A percentile compares a stretch with the other conserved stretches of the same genome.
Conservation (phyloP, 179 eudicot genomes). For the Beta corolliflora region DNA sequence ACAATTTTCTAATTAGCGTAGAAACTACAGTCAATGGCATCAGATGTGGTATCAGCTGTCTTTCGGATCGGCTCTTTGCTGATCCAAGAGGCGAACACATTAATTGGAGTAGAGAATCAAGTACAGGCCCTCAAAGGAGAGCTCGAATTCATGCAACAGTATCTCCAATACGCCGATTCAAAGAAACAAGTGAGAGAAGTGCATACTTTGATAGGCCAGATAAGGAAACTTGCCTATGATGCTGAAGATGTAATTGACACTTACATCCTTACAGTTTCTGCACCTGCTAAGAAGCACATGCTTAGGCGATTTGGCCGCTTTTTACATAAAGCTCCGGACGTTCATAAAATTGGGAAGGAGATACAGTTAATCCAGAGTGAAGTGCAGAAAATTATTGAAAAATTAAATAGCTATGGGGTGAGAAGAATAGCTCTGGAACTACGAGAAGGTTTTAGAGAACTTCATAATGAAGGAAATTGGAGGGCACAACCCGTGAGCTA, state of each 20-base stretch:
- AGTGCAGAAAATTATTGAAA: not conserved
- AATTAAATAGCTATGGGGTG: constrained; percentile 5
- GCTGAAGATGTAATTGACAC: constrained; percentile 34
- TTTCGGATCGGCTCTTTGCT: constrained; percentile 27
- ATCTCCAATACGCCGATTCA: constrained; percentile 31
- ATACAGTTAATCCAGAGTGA: constrained; percentile 18
- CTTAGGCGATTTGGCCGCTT: not conserved
- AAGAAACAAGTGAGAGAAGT: too few species aligned
- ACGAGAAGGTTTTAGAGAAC: not conserved
- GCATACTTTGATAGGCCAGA: constrained; percentile 13
- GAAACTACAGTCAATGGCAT: not conserved
- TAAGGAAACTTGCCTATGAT: constrained; percentile 30
- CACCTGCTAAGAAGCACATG: not conserved
- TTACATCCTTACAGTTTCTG: constrained; percentile 17
- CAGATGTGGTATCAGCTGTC: constrained; percentile 9
- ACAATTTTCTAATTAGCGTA: too few species aligned
- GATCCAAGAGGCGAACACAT: constrained; percentile 10
- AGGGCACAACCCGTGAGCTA: constrained; percentile 4
- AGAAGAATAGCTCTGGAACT: not conserved
- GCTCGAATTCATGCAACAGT: constrained; percentile 16
- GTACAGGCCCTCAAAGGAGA: constrained; percentile 20
- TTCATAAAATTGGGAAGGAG: constrained; percentile 1
- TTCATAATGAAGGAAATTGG: not conserved
- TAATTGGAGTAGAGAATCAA: constrained; percentile 11
- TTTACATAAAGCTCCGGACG: not conserved